A percentile compares a stretch with the other conserved stretches of the same genome.
Evolutionary conservation across 2,329 filamentous ascomycete genomes (phyloP).

Genomic region (Orbilia ellipsospora): DNA sequence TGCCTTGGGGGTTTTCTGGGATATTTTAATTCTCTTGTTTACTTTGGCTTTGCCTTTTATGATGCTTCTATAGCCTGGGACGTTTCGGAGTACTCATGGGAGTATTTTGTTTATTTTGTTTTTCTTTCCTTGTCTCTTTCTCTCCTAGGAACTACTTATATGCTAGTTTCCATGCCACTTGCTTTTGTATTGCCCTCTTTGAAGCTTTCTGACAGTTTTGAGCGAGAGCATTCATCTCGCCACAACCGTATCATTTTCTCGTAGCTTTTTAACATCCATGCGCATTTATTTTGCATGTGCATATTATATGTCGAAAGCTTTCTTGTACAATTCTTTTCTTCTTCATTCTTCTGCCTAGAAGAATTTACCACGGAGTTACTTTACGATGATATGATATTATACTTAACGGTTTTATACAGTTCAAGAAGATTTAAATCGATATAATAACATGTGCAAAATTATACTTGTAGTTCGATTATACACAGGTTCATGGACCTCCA

Average conservation of each 20-base stretch:
- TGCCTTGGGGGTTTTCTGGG: slow-evolving; percentile 22
- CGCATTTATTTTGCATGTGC: too few species aligned
- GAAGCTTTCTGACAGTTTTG: too few species aligned
- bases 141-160: background rate
- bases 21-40: slow-evolving; percentile 9
- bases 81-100: slow-evolving; percentile 28
- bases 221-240: too few species aligned
- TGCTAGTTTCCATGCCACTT: too few species aligned
- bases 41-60: slow-evolving; percentile 29
- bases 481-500: too few species aligned
- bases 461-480: too few species aligned
- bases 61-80: slow-evolving; percentile 25
- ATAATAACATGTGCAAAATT: too few species aligned
- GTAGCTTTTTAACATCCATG: too few species aligned
- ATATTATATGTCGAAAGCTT: background rate
- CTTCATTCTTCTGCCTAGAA: background rate
- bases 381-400: background rate
- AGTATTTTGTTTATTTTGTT: background rate
- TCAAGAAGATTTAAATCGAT: too few species aligned
- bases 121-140: slow-evolving; percentile 52
- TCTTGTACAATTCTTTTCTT: background rate
- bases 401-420: background rate
- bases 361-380: background rate
- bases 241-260: too few species aligned
- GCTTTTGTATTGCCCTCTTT: too few species aligned